These are phyloP conservation scores for Paramecium pentaurelia DNA, from an alignment of 73 alveolate genomes.

Conservation along the genomic window DNA sequence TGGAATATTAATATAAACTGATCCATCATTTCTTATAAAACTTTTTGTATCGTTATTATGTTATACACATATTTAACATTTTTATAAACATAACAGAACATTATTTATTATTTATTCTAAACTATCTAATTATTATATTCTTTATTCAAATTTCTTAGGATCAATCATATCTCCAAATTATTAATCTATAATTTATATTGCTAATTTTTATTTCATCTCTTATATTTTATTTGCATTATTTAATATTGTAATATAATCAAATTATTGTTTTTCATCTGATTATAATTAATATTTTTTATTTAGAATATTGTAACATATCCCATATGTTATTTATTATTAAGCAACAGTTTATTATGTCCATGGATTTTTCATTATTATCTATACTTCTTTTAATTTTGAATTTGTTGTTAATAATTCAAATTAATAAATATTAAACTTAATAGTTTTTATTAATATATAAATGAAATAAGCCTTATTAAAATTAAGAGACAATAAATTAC, in stretches of 20 bases:
- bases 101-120: not conserved
- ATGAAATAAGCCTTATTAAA: not conserved
- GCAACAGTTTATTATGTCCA: not conserved
- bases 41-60: not conserved
- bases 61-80: not conserved
- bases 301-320: not conserved
- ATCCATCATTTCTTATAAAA: not conserved
- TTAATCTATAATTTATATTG: not conserved
- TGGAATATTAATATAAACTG: not conserved
- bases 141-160: not conserved
- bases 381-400: not conserved
- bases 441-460: not conserved
- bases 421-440: not conserved
- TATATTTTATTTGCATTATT: not conserved
- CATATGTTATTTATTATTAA: not conserved
- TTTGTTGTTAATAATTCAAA: not conserved
- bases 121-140: not conserved
- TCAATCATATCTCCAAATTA: slow-evolving; percentile 18
- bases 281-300: not conserved
- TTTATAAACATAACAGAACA: not conserved
- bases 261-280: not conserved
- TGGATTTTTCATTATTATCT: not conserved
- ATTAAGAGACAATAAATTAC: not conserved
- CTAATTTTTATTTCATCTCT: not conserved
- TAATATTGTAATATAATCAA: not conserved